Evolutionary conservation across 192 early-diverging fungal species (phyloP).

Genomic region (Podila epicladia): DNA sequence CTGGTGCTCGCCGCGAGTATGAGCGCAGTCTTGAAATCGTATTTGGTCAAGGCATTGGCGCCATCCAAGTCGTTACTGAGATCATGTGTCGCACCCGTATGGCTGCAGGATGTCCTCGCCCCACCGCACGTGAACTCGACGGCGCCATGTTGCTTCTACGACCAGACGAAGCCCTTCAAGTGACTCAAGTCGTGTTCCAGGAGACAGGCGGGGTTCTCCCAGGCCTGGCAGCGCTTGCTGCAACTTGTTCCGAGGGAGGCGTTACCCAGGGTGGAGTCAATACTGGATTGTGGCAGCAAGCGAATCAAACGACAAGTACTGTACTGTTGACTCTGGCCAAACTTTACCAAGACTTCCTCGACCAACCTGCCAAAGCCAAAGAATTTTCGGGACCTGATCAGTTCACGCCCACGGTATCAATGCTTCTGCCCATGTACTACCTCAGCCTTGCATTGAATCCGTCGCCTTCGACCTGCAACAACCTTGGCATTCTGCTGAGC

Average conservation of each 20-base stretch:
- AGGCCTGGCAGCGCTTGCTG: conserved; percentile 55
- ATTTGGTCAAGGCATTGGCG: conserved; percentile 56
- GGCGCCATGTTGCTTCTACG: conserved; percentile 61
- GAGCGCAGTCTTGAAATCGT: conserved; percentile 82
- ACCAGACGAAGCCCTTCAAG: conserved; percentile 69
- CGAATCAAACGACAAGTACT: conserved; percentile 71
- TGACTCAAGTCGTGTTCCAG: conserved; percentile 66
- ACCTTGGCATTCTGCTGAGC: conserved; percentile 84
- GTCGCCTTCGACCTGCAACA: conserved; percentile 92
- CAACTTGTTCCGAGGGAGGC: conserved; percentile 21
- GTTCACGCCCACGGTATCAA: conserved; percentile 62
- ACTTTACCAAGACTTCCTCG: conserved; percentile 83
- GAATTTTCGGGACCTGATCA: conserved; percentile 53
- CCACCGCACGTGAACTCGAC: conserved; percentile 25
- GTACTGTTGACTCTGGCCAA: conserved; percentile 88
- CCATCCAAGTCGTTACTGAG: conserved; percentile 41
- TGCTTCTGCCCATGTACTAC: conserved; percentile 87
- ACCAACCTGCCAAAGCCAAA: conserved; percentile 53
- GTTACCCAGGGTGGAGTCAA: conserved; percentile 24
- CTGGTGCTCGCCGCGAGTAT: conserved; percentile 82
- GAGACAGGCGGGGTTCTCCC: conserved; percentile 75
- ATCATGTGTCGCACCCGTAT: conserved; percentile 37
- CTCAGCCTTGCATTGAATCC: conserved; percentile 80
- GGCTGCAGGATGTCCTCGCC: conserved; percentile 39
- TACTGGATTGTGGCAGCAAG: conserved; percentile 59